Percentiles rank a stretch among this genome's conserved stretches.
These are phyloP conservation scores for Vitis riparia DNA, from an alignment of 164 flowering plant species.

Conservation along the genomic window DNA sequence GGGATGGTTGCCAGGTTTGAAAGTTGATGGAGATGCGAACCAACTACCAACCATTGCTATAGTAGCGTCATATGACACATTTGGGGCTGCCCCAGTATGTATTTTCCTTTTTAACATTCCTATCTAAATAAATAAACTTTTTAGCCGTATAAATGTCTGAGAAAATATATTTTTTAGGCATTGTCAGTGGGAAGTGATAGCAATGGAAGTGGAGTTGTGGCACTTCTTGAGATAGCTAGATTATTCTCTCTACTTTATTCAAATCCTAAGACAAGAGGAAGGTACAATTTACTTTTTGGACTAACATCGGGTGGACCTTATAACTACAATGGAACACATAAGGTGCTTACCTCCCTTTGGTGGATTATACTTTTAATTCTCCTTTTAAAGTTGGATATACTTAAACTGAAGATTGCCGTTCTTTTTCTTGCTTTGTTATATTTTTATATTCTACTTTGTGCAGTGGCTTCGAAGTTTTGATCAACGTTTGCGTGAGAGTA, in stretches of 20 bases:
- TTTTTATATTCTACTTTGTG: slow-evolving; percentile 3
- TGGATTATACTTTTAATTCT: background rate
- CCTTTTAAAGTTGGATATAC: background rate
- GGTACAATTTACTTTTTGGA: slow-evolving; percentile 89
- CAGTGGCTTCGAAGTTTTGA: slow-evolving; percentile 98
- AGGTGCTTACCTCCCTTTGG: slow-evolving; percentile 44
- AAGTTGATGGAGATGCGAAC: slow-evolving; percentile 78
- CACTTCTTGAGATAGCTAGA: slow-evolving; percentile 92
- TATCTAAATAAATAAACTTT: too few species aligned
- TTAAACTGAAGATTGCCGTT: background rate
- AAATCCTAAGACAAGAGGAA: slow-evolving; percentile 93
- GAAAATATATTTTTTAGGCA: slow-evolving; percentile 46
- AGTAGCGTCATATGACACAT: slow-evolving; percentile 97
- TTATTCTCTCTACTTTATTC: slow-evolving; percentile 87
- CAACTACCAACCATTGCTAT: slow-evolving; percentile 99
- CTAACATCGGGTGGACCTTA: slow-evolving; percentile 98
- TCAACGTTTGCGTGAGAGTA: slow-evolving; percentile 89
- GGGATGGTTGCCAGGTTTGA: slow-evolving; percentile 97
- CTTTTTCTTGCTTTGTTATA: background rate
- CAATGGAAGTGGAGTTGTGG: slow-evolving; percentile 96
- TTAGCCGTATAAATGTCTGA: background rate
- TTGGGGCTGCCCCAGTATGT: slow-evolving; percentile 96
- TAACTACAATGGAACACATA: slow-evolving; percentile 93
- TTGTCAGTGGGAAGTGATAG: slow-evolving; percentile 96
- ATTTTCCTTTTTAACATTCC: background rate